Base-by-base conservation (phyloP, 169 alveolate genomes). In the Amoebophrya sp. region DNA sequence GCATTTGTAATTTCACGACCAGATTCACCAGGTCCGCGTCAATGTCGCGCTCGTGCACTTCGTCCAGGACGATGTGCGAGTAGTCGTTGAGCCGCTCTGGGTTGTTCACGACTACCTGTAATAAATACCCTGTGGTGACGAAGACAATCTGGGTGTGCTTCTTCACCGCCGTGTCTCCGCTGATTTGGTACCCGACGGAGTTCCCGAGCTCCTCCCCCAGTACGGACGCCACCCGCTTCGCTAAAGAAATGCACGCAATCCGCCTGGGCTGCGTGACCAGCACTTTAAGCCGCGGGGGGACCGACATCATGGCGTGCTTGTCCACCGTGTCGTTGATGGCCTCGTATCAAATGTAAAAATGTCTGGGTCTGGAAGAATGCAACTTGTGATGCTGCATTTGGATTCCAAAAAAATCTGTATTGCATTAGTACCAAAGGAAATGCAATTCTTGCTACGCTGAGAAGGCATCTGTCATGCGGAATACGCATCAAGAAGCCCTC, bases 11-110 rank as follows among this genome's bases (percentile, higher is more conserved):
- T 77, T 94, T 94, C 77, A 94, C 90, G 40, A 94, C 94, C 93
- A 93, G 77, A 41, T 89, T 83, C 40, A 94, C 91, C 40, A 94
- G 89, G 39, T 94, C 96, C 10, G 95, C 94, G 40, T 94, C 95
- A 40, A 93, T 89, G 88, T 92, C 94, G 14, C 96, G 93, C 77
- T 94, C 96, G 92, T 94, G 96, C 29, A 93, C 92, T 90, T 92
- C 90, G 66, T 93, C 94, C 40, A 92, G 35, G 77, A 94, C 92
- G 39, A 93, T 77, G 77, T 92, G 94, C 90, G 90, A 89, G 92
- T 92, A 92, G 23, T 47, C 32, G 54, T 89, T 92, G 77, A 92
- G 90, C 89, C 83, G 91, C 40, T 90, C 92, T 0, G 94, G 94
- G 40, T 92, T 90, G 92, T 92, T 92, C 91, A 92, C 94, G 91